Evolutionary conservation across 2,329 filamentous ascomycete species (phyloP), one percentile per base, ranked within the genome.

Genomic region (Penicillium vulpinum): DNA sequence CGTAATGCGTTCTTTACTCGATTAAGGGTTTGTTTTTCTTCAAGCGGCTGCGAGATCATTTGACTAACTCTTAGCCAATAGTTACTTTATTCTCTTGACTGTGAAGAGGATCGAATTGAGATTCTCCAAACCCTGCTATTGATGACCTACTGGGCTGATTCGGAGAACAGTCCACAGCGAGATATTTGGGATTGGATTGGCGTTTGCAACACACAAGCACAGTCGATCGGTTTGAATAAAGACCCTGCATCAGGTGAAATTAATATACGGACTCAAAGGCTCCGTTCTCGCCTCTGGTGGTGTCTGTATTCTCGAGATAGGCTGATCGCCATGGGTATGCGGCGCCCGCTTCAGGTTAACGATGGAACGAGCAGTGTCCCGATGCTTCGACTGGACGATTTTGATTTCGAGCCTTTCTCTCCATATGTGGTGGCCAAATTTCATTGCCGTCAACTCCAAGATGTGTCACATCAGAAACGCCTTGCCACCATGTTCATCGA

Each of bases 141-240:
- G 54, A 91, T 96, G 88, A 95, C 91, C 6, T 96, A 94, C 72
- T 96, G 92, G 88, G 95, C 95, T 71, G 91, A 96, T 76, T 92
- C 90, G 9, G 90, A 91, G 3, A 91, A 95, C 72, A 90, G 94
- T 41, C 68, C 70, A 68, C 90, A 94, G 70, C 94, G 95, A 74
- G 92, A 96, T 72, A 95, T 91, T 45, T 94, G 91, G 88, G 91
- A 95, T 69, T 95, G 91, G 91, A 94, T 95, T 85, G 91, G 91
- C 16, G 89, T 95, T 22, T 91, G 91, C 39, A 92, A 93, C 54
- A 94, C 90, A 5, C 81, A 94, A 46, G 91, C 90, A 48, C 90
- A 94, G 71, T 94, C 90, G 4, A 94, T 95, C 62, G 91, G 91
- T 4, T 80, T 96, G 10, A 90, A 96, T 72, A 87, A 90, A 61